These are phyloP conservation scores for Elongisporangium undulatum DNA, from an alignment of 352 stramenopile genomes.

Conservation along the genomic window DNA sequence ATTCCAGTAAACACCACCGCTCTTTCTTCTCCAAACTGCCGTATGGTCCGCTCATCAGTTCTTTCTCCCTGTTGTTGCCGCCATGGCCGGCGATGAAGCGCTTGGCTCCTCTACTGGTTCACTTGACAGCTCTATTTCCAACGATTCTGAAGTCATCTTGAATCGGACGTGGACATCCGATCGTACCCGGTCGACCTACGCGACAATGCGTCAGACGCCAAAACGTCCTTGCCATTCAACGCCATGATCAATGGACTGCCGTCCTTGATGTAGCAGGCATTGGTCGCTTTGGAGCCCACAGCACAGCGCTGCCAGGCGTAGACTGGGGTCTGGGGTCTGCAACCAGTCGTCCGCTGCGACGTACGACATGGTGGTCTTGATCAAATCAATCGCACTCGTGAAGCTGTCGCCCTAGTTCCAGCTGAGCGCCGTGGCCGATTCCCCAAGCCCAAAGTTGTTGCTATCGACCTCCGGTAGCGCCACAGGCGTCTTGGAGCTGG, in stretches of 20 bases:
- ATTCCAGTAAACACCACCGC: no score
- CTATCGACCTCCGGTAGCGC: conserved; percentile 15
- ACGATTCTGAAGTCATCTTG: no score
- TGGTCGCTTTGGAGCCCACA: conserved; percentile 15
- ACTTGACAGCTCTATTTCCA: no score
- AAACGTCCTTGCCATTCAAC: conserved; percentile 23
- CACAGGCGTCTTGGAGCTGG: conserved; percentile 18
- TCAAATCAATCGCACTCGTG: conserved; percentile 5
- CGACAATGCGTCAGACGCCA: conserved; percentile 6
- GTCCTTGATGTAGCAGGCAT: conserved; percentile 25
- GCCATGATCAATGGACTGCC: conserved; percentile 22
- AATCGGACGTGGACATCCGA: no score
- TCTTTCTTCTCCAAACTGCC: no score
- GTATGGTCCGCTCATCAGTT: no score
- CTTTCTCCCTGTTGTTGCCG: no score
- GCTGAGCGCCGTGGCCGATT: conserved; percentile 13
- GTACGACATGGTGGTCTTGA: conserved; percentile 9
- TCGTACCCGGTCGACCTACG: no score
- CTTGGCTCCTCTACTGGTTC: no score
- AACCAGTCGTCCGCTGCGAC: conserved; percentile 9
- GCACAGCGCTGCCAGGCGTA: conserved; percentile 22
- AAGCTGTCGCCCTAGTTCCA: no score
- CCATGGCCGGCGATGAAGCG: no score
- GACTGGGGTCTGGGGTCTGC: conserved; percentile 4
- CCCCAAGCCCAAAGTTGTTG: conserved; percentile 8